A percentile compares a stretch with the other conserved stretches of the same genome.
phyloP scores from a whole-genome alignment of 1,284 basidiomycete genomes.

The Papiliotrema terrestris region DNA sequence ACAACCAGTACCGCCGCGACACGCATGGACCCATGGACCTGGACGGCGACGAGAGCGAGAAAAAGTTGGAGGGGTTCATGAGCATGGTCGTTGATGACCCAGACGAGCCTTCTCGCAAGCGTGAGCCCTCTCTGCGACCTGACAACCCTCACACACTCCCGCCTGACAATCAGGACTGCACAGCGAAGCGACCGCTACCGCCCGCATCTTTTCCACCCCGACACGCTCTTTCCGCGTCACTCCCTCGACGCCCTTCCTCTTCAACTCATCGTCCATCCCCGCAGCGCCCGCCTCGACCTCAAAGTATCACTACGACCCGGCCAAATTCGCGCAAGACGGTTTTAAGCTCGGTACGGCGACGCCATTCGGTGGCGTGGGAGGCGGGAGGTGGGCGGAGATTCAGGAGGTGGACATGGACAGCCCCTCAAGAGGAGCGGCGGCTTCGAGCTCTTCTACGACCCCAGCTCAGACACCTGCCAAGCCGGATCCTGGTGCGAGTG shows the following conservation, averaged over 20 bases:
- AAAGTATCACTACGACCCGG: conserved; percentile 6
- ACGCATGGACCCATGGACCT: conserved; percentile 42
- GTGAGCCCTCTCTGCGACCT: conserved; percentile 17
- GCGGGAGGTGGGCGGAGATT: conserved; percentile 10
- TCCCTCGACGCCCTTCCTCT: conserved; percentile 8
- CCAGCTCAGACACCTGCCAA: no score
- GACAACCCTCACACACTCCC: neutral
- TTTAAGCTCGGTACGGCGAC: conserved; percentile 1
- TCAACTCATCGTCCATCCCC: conserved; percentile 3
- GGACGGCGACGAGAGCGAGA: conserved; percentile 24
- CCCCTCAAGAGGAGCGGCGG: conserved; percentile 8
- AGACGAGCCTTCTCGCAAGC: conserved; percentile 43
- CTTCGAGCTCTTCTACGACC: neutral
- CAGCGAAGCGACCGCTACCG: conserved; percentile 25
- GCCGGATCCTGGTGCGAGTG: no score
- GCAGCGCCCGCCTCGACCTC: neutral
- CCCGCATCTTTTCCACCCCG: conserved; percentile 13
- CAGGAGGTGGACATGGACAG: conserved; percentile 43
- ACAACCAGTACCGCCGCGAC: neutral
- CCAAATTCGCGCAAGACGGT: conserved; percentile 7
- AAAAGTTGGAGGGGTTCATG: conserved; percentile 28
- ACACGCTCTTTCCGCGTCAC: conserved; percentile 2
- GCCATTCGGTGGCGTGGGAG: conserved; percentile 6
- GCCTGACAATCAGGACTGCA: conserved; percentile 34
- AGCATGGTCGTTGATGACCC: conserved; percentile 12